phyloP scores from a whole-genome alignment of 2,329 filamentous ascomycete genomes.

The Claviceps fusiformis region DNA sequence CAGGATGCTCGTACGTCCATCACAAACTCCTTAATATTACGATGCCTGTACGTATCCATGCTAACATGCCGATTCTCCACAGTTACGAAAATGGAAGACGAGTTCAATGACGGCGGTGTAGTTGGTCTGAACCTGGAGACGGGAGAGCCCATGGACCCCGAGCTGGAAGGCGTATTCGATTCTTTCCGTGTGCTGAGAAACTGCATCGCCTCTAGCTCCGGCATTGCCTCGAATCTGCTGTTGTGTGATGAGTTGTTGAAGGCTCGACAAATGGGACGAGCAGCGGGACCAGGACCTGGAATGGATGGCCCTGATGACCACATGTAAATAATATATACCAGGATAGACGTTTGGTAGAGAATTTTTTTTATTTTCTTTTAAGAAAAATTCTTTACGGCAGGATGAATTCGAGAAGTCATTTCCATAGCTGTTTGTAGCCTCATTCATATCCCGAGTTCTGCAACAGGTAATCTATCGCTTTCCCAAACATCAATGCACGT shows the following conservation, averaged over 20 bases:
- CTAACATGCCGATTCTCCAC: constrained; percentile 3
- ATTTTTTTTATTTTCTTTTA: neutral
- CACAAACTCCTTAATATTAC: neutral
- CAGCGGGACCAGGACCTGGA: constrained; percentile 47
- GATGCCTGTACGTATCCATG: constrained; percentile 6
- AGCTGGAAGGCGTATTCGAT: constrained; percentile 84
- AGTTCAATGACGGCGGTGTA: constrained; percentile 67
- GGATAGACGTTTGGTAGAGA: constrained; percentile 2
- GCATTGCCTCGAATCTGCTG: constrained; percentile 88
- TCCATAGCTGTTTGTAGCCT: neutral
- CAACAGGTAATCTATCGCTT: neutral
- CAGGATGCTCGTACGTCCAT: constrained; percentile 72
- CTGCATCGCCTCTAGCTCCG: constrained; percentile 82
- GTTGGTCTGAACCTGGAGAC: constrained; percentile 78
- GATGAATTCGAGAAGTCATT: neutral
- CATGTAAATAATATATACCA: constrained; percentile 26
- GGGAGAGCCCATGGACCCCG: constrained; percentile 89
- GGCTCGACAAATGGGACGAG: constrained; percentile 81
- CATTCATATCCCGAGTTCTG: neutral
- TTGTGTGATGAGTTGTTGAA: constrained; percentile 96
- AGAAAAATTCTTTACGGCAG: neutral
- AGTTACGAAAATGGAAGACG: constrained; percentile 82
- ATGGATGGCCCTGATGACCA: constrained; percentile 48
- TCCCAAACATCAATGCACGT: neutral
- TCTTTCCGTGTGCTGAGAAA: constrained; percentile 92